Conservation (phyloP, 805 yeast species). For the Wickerhamiella sergipiensis region DNA sequence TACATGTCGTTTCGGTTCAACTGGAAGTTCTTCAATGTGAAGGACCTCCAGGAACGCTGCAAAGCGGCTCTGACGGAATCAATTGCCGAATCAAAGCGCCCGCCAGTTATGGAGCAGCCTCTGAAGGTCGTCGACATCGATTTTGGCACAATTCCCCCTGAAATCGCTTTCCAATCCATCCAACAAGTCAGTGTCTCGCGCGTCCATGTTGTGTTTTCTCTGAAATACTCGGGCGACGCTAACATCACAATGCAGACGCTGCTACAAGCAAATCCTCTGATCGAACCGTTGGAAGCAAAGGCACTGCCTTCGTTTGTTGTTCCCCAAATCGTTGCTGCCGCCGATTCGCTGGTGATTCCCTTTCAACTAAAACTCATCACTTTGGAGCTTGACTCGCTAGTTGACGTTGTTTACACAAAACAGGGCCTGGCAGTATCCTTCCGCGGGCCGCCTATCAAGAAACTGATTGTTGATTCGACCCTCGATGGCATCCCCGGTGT, state of each 20-base stretch:
- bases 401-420: slow-evolving; percentile 22
- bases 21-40: slow-evolving; percentile 64
- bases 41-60: slow-evolving; percentile 47
- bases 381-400: slow-evolving; percentile 19
- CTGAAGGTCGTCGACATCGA: slow-evolving; percentile 54
- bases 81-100: slow-evolving; percentile 22
- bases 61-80: slow-evolving; percentile 24
- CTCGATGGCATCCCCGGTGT: slow-evolving; percentile 23
- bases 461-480: slow-evolving; percentile 19
- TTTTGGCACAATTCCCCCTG: slow-evolving; percentile 64
- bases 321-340: slow-evolving; percentile 19
- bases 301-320: slow-evolving; percentile 13
- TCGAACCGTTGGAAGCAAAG: slow-evolving; percentile 26
- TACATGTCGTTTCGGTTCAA: slow-evolving; percentile 42
- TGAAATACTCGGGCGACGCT: slow-evolving; percentile 65
- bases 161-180: slow-evolving; percentile 53
- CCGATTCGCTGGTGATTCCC: slow-evolving; percentile 20
- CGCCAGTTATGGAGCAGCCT: slow-evolving; percentile 24
- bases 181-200: slow-evolving; percentile 42
- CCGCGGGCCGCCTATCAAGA: slow-evolving; percentile 21
- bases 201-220: slow-evolving; percentile 46
- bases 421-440: slow-evolving; percentile 21
- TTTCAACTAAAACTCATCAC: slow-evolving; percentile 17
- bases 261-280: slow-evolving; percentile 62
- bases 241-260: slow-evolving; percentile 54